phyloP scores from a whole-genome alignment of 1,139 yeast genomes.

The Scheffersomyces quercinus region DNA sequence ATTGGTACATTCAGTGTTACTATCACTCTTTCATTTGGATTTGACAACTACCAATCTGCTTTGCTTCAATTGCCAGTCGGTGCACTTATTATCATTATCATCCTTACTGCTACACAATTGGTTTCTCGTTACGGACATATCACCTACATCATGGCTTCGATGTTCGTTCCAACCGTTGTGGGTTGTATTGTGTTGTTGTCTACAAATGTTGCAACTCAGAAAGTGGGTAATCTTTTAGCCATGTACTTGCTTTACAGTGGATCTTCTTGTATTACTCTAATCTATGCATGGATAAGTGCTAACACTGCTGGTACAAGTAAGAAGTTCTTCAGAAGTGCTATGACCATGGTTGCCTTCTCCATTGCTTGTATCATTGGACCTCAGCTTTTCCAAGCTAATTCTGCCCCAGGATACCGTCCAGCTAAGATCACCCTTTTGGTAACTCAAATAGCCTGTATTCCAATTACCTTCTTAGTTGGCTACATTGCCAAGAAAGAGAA shows the following conservation, averaged over 20 bases:
- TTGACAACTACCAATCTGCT: conserved; percentile 31
- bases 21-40: conserved; percentile 39
- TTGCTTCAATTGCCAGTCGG: conserved; percentile 45
- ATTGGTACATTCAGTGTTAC: conserved; percentile 42
- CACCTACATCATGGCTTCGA: conserved; percentile 27
- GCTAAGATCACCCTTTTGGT: conserved; percentile 38
- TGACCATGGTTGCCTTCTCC: conserved; percentile 34
- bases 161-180: conserved; percentile 36
- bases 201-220: conserved; percentile 16
- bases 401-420: conserved; percentile 30
- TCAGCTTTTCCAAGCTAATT: conserved; percentile 33
- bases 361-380: conserved; percentile 42
- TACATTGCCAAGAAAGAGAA: conserved; percentile 28
- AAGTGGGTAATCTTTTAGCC: conserved; percentile 34
- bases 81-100: conserved; percentile 34
- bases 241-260: conserved; percentile 34
- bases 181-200: conserved; percentile 38
- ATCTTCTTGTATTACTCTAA: conserved; percentile 17
- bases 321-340: conserved; percentile 14
- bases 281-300: conserved; percentile 19
- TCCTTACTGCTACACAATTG: conserved; percentile 31
- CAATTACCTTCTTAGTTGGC: conserved; percentile 28
- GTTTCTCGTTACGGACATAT: conserved; percentile 27
- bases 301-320: conserved; percentile 19
- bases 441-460: conserved; percentile 32